Conservation (phyloP, 2,329 filamentous ascomycete species). For the Alternaria longipes region DNA sequence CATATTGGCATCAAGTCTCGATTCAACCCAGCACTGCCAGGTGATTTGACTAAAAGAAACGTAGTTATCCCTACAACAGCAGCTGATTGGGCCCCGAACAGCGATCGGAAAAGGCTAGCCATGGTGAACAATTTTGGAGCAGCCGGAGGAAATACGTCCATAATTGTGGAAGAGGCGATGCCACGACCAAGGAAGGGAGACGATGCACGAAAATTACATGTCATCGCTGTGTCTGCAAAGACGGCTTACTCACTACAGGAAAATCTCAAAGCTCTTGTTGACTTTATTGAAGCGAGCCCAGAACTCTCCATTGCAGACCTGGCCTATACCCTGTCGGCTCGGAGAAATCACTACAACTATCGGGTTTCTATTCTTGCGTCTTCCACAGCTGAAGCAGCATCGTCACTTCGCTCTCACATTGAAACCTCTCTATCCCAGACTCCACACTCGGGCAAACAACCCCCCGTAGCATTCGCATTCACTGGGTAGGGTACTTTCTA, state of each 20-base stretch:
- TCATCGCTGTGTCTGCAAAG: neutral
- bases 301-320: neutral
- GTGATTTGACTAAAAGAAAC: neutral
- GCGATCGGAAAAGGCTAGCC: neutral
- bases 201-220: neutral
- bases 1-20: conserved; percentile 52
- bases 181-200: neutral
- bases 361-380: neutral
- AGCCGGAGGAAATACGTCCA: conserved; percentile 49
- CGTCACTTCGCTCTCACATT: neutral
- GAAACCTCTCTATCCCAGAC: neutral
- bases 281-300: neutral
- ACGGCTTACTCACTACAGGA: neutral
- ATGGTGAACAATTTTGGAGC: conserved; percentile 39
- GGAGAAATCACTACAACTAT: neutral
- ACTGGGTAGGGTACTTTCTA: neutral
- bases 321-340: neutral
- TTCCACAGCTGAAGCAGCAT: neutral
- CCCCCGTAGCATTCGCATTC: neutral
- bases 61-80: neutral
- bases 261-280: neutral
- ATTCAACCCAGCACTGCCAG: neutral
- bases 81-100: neutral
- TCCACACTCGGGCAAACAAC: neutral
- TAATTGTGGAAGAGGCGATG: conserved; percentile 37